Percentiles rank a stretch among this genome's conserved stretches.
Conservation (phyloP, 2,329 filamentous ascomycete genomes). For the Neonectria coccinea region DNA sequence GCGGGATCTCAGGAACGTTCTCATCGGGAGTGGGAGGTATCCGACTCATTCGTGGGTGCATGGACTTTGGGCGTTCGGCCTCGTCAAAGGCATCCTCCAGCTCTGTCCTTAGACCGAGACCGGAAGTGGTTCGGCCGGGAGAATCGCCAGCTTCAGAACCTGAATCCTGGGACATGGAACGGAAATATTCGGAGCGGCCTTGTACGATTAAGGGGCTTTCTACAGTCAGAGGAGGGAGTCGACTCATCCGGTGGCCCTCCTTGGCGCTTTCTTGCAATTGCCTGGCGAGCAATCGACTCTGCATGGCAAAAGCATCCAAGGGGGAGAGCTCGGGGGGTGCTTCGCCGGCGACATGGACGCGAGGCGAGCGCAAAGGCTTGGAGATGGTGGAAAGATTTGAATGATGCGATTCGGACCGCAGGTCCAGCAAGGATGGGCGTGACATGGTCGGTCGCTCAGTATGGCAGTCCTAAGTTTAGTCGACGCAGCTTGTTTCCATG, state of each 20-base stretch:
- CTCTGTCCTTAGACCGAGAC: conserved; percentile 64
- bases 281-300: conserved; percentile 87
- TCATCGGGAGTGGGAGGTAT: conserved; percentile 65
- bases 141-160: conserved; percentile 57
- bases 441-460: conserved; percentile 58
- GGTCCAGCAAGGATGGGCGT: conserved; percentile 69
- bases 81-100: conserved; percentile 67
- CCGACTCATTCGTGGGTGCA: conserved; percentile 80
- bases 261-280: conserved; percentile 84
- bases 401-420: conserved; percentile 67
- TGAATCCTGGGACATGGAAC: conserved; percentile 76
- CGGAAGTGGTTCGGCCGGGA: conserved; percentile 43
- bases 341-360: conserved; percentile 81
- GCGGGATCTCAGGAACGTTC: conserved; percentile 59
- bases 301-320: conserved; percentile 92
- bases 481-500: conserved; percentile 34
- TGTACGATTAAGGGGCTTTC: conserved; percentile 82
- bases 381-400: conserved; percentile 59
- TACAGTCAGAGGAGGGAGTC: conserved; percentile 84
- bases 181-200: conserved; percentile 83
- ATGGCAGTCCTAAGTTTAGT: conserved; percentile 26
- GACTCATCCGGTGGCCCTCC: conserved; percentile 83
- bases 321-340: conserved; percentile 91
- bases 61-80: conserved; percentile 73
- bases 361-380: conserved; percentile 75